These are phyloP conservation scores for Calophaca sinica DNA, from an alignment of 306 rosid genomes.

Conservation along the genomic window DNA sequence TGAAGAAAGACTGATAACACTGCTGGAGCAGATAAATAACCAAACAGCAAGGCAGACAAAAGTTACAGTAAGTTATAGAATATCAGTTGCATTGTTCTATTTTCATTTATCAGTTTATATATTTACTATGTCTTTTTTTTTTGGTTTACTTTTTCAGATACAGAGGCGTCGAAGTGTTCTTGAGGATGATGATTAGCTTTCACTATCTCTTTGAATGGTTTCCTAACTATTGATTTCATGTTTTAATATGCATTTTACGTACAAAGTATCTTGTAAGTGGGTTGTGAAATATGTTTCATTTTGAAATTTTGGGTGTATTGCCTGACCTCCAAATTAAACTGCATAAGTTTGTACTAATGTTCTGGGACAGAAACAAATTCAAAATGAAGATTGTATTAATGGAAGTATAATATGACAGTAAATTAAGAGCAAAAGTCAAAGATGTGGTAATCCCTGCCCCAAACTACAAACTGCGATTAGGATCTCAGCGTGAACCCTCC, in stretches of 20 bases:
- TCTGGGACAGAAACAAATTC: background rate
- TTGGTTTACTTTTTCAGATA: slow-evolving; percentile 61
- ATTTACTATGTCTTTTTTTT: background rate
- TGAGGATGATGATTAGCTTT: slow-evolving; percentile 84
- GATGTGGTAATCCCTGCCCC: background rate
- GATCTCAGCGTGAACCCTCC: too few species aligned
- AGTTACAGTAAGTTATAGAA: slow-evolving; percentile 79
- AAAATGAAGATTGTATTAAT: background rate
- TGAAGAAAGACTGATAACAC: slow-evolving; percentile 89
- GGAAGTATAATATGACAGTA: background rate
- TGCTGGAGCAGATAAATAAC: slow-evolving; percentile 95
- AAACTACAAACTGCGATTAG: too few species aligned
- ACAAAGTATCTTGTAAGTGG: slow-evolving; percentile 29
- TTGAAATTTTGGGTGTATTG: slow-evolving; percentile 39
- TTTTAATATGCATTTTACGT: slow-evolving; percentile 37
- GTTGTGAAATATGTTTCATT: slow-evolving; percentile 43
- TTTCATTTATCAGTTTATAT: background rate
- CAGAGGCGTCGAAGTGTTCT: slow-evolving; percentile 97
- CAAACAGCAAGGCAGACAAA: slow-evolving; percentile 90
- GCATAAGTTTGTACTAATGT: background rate
- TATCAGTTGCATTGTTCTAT: background rate
- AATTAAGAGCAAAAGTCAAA: background rate
- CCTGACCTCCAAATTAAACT: slow-evolving; percentile 32
- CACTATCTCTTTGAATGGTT: slow-evolving; percentile 34
- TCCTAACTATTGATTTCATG: slow-evolving; percentile 30